phyloP scores from a whole-genome alignment of 2,329 filamentous ascomycete species.

The Phoma sp. region DNA sequence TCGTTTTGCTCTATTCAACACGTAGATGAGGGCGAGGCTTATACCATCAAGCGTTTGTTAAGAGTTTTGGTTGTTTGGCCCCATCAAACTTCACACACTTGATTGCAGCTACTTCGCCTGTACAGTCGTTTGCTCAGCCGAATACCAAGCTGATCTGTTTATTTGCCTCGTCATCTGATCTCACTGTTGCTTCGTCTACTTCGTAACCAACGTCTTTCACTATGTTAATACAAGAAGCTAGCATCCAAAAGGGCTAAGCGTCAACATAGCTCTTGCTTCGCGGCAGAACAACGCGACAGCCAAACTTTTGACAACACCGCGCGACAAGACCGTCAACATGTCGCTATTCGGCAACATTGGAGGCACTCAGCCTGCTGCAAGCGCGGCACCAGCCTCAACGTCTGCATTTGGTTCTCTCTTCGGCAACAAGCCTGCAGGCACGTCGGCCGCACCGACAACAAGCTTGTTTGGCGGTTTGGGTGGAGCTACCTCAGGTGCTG shows the following conservation, averaged over 20 bases:
- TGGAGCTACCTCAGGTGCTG: slow-evolving; percentile 32
- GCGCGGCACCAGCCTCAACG: slow-evolving; percentile 28
- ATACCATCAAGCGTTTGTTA: slow-evolving; percentile 3
- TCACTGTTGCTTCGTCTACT: background rate
- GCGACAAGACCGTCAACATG: slow-evolving; percentile 33
- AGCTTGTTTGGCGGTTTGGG: slow-evolving; percentile 41
- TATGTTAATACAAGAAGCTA: background rate
- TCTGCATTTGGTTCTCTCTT: slow-evolving; percentile 34
- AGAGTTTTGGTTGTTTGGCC: background rate
- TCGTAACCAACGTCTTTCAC: slow-evolving; percentile 1
- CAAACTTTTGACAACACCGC: slow-evolving; percentile 30
- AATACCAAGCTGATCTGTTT: background rate
- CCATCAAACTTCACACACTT: background rate
- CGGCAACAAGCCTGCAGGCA: slow-evolving; percentile 27
- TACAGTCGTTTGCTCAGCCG: background rate
- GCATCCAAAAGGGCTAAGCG: slow-evolving; percentile 7
- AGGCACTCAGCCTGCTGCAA: slow-evolving; percentile 38
- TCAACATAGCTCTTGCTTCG: slow-evolving; percentile 10
- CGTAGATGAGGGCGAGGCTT: background rate
- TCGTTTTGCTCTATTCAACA: background rate
- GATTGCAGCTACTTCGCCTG: background rate
- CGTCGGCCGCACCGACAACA: slow-evolving; percentile 31
- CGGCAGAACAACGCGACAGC: slow-evolving; percentile 33
- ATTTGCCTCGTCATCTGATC: background rate
- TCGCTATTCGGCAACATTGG: slow-evolving; percentile 43